Percentiles rank a stretch among this genome's conserved stretches.
Conservation (phyloP, 2,329 filamentous ascomycete species). For the Penicillium sp. region DNA sequence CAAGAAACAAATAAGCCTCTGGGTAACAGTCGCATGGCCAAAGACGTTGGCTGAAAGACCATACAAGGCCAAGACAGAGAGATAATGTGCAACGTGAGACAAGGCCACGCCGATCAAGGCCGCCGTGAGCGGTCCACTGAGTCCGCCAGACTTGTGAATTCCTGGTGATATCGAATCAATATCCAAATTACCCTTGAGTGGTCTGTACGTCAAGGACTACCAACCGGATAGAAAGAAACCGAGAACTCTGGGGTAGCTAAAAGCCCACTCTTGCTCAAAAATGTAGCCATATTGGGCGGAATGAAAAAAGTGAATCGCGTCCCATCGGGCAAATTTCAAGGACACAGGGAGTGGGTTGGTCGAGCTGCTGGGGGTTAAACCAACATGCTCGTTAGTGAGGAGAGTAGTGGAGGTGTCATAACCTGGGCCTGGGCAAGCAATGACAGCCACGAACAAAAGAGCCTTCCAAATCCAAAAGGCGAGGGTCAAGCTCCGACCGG, state of each 20-base stretch:
- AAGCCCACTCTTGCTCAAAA: constrained; percentile 70
- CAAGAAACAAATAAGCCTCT: constrained; percentile 55
- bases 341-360: constrained; percentile 30
- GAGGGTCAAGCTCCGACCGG: constrained; percentile 38
- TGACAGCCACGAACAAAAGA: constrained; percentile 55
- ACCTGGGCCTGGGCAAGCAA: constrained; percentile 59
- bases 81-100: constrained; percentile 74
- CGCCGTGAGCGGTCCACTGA: constrained; percentile 26
- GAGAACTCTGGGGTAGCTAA: constrained; percentile 58
- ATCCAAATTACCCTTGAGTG: neutral
- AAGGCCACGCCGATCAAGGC: constrained; percentile 65
- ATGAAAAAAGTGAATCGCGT: constrained; percentile 64
- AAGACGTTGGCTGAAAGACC: constrained; percentile 65
- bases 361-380: constrained; percentile 5
- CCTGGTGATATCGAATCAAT: constrained; percentile 21
- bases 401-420: constrained; percentile 67
- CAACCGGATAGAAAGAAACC: constrained; percentile 41
- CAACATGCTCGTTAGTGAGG: constrained; percentile 36
- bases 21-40: constrained; percentile 33
- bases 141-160: constrained; percentile 25
- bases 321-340: constrained; percentile 62
- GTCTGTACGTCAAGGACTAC: neutral
- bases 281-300: constrained; percentile 59
- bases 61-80: constrained; percentile 75
- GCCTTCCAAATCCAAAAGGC: constrained; percentile 61